Base-by-base conservation (phyloP, 208 protist species). In the Trichomonas gallinae region DNA sequence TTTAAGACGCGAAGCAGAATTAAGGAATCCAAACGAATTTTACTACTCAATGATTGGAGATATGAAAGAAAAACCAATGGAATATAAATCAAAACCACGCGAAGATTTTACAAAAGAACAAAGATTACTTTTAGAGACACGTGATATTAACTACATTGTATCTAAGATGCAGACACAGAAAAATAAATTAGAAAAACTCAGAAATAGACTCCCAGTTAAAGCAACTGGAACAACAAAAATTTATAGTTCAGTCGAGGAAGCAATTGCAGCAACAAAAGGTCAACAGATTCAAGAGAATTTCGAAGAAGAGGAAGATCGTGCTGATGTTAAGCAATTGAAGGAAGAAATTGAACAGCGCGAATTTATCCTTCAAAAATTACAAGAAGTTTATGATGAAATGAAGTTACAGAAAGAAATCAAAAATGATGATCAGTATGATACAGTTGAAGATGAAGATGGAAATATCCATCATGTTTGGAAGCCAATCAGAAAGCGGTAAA, bases 1-100 rank as follows among this genome's bases (percentile, higher is more conserved):
- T 72, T 97, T 99, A 45, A 98, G 98, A 97, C 97, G 98, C 0
- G 98, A 98, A 4, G 98, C 98, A 4, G 98, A 98, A 38, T 98
- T 98, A 96, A 98, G 98, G 81, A 99, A 99, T 96, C 98, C 98
- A 0, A 98, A 99, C 97, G 98, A 99, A 97, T 99, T 98, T 96
- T 97, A 98, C 96, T 98, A 98, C 96, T 98, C 98, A 88, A 99
- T 99, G 98, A 98, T 98, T 0, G 51, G 31, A 31, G 51, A 89
- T 49, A 51, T 40, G 42, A 97, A 93, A 49, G 49, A 96, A 13
- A 40, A 89, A 85, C 44, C n/a, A 42, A 36, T 97, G 8, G 96
- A 93, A 93, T 48, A 42, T 15, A 93, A 93, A 51, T 93, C 87
- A 93, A 93, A 93, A 31, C 87, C 87, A 26, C 45, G 42, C 2